Evolutionary conservation across 176 grass and related monocot species (phyloP).

Genomic region (Musa schizocarpa): DNA sequence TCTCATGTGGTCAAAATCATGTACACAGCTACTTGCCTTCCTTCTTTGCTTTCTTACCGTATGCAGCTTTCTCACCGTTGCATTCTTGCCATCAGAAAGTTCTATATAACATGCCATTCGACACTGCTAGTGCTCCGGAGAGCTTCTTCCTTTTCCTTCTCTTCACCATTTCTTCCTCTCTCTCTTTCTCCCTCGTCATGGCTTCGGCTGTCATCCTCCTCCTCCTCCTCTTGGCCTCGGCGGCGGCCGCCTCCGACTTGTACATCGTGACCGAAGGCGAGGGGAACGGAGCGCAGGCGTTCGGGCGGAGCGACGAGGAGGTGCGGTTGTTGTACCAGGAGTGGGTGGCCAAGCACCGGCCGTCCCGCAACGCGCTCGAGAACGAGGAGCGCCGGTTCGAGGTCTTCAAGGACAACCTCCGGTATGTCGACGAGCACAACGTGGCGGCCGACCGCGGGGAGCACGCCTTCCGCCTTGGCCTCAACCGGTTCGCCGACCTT

Average conservation of each 20-base stretch:
- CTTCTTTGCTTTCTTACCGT: too few relatives aligned
- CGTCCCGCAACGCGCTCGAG: slow-evolving; percentile 46
- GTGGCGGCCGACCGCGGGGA: slow-evolving; percentile 17
- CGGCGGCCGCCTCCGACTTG: slow-evolving; percentile 18
- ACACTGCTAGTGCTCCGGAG: too few relatives aligned
- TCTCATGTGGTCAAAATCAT: too few relatives aligned
- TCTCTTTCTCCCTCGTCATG: neutral
- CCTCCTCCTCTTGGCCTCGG: slow-evolving; percentile 2
- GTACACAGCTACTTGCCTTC: too few relatives aligned
- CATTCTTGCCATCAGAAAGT: too few relatives aligned
- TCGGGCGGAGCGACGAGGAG: slow-evolving; percentile 49
- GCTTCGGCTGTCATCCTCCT: neutral
- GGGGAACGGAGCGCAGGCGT: slow-evolving; percentile 26
- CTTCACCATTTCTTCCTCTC: neutral
- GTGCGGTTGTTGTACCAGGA: slow-evolving; percentile 38
- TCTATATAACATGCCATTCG: too few relatives aligned
- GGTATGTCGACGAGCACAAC: slow-evolving; percentile 82
- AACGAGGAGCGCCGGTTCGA: slow-evolving; percentile 47
- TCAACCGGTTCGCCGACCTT: slow-evolving; percentile 15
- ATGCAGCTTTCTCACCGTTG: too few relatives aligned
- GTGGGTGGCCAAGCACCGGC: slow-evolving; percentile 43
- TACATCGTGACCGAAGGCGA: slow-evolving; percentile 41
- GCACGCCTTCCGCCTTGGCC: neutral
- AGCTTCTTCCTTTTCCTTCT: too few relatives aligned
- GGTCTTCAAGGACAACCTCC: slow-evolving; percentile 75